Evolutionary conservation across 2,329 filamentous ascomycete species (phyloP), one percentile per base, ranked within the genome.

Genomic region (Alternaria infectoria): DNA sequence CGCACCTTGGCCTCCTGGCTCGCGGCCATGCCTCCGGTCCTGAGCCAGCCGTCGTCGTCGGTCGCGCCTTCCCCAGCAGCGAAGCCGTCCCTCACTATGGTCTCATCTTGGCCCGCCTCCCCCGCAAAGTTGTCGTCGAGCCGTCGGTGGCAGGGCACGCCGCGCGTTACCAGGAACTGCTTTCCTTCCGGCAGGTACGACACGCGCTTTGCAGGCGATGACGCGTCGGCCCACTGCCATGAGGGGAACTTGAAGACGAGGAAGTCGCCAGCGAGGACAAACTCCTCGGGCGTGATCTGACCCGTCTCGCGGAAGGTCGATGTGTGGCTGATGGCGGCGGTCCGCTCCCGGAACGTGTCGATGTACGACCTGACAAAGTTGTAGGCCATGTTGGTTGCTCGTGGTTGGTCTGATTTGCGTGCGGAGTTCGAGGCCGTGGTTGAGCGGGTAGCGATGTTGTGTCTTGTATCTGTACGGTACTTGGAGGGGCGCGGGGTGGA

Each of bases 161-260:
- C 95, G 63, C 95, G 91, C 11, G 96, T 97, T 45, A 98, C 91
- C 40, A 99, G 87, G 77, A 93, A 99, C 86, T 99, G 96, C 83
- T 98, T 99, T 55, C 91, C 93, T 0, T 89, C 83, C 1, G 96
- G 96, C 5, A 99, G 88, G 77, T 97, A 92, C 69, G 85, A 84
- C 59, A 92, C 92, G 67, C 93, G 91, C 79, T 93, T 92, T 65
- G 88, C 86, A 2, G 90, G 88, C n/a, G 90, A 89, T 59, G 95
- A 92, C 70, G 95, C 94, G 74, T 96, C 93, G 69, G 91, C 90
- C 96, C 96, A 99, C 54, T 93, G 91, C 96, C 96, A 99, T 62
- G 95, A 97, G 9, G 95, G 96, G 83, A 99, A 99, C 85, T 97
- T 98, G 89, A 96, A 97, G 76, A 97, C 94, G 40, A 99, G 89